Evolutionary conservation across 1,284 basidiomycete genomes (phyloP).

Genomic region (Irpex lacteus): DNA sequence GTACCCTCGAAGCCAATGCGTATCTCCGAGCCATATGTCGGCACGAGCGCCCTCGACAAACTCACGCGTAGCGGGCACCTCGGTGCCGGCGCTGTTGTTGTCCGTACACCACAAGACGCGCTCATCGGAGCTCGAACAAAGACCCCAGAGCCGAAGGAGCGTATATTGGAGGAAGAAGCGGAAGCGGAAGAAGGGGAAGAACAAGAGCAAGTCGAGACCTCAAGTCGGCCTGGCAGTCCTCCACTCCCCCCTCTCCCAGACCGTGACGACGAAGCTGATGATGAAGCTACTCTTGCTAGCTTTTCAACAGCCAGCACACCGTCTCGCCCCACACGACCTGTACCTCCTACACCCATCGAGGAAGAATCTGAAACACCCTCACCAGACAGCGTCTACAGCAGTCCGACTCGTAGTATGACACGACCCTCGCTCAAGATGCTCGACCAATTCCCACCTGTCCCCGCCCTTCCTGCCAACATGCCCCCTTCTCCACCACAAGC

Average conservation of each 20-base stretch:
- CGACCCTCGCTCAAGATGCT: slow-evolving; percentile 43
- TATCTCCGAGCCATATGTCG: slow-evolving; percentile 58
- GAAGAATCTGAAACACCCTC: slow-evolving; percentile 14
- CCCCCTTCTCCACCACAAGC: slow-evolving; percentile 38
- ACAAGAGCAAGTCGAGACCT: slow-evolving; percentile 18
- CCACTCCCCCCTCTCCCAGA: slow-evolving; percentile 54
- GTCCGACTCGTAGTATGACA: slow-evolving; percentile 19
- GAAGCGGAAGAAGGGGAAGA: slow-evolving; percentile 19
- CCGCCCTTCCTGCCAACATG: slow-evolving; percentile 32
- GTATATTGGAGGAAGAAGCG: slow-evolving; percentile 26
- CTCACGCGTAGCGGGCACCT: slow-evolving; percentile 46
- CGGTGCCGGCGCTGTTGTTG: slow-evolving; percentile 66
- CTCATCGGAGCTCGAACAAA: slow-evolving; percentile 30
- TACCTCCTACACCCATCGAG: slow-evolving; percentile 30
- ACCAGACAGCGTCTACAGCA: slow-evolving; percentile 2
- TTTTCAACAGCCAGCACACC: slow-evolving; percentile 25
- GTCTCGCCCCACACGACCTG: slow-evolving; percentile 35
- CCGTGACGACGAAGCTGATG: slow-evolving; percentile 23
- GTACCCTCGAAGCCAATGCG: slow-evolving; percentile 44
- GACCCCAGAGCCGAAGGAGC: slow-evolving; percentile 15
- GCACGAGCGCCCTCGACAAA: slow-evolving; percentile 46
- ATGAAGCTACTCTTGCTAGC: slow-evolving; percentile 13
- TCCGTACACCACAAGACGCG: slow-evolving; percentile 75
- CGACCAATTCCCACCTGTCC: slow-evolving; percentile 39
- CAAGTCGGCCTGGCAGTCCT: slow-evolving; percentile 38